Percentiles rank a stretch among this genome's conserved stretches.
phyloP scores from a whole-genome alignment of 1,284 basidiomycete species.

The Abortiporus biennis region DNA sequence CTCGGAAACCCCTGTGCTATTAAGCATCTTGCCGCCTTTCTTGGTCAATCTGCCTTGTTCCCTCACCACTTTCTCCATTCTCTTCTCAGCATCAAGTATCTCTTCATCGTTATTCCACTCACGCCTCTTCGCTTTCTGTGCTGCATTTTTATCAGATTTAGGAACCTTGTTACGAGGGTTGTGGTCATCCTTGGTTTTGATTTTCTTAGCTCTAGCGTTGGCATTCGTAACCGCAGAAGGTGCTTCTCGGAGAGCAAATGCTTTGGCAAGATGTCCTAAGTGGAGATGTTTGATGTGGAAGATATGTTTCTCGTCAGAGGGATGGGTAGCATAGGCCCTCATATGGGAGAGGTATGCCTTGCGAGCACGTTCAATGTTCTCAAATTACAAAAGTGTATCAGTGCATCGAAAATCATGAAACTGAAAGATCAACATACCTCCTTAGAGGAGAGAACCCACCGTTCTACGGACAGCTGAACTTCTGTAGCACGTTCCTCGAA shows the following conservation, averaged over 20 bases:
- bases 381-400: slow-evolving; percentile 2
- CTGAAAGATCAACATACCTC: slow-evolving; percentile 43
- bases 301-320: slow-evolving; percentile 89
- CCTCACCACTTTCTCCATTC: slow-evolving; percentile 87
- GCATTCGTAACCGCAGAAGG: slow-evolving; percentile 58
- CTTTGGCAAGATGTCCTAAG: slow-evolving; percentile 94
- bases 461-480: slow-evolving; percentile 91
- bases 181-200: slow-evolving; percentile 12
- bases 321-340: slow-evolving; percentile 97
- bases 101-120: slow-evolving; percentile 38
- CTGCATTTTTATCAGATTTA: slow-evolving; percentile 15
- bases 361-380: slow-evolving; percentile 78
- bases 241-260: slow-evolving; percentile 92
- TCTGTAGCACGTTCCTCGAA: slow-evolving; percentile 92
- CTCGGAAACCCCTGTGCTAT: slow-evolving; percentile 69
- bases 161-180: too few species aligned
- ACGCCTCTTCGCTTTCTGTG: slow-evolving; percentile 16
- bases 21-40: slow-evolving; percentile 72
- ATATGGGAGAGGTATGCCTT: slow-evolving; percentile 90
- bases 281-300: slow-evolving; percentile 95
- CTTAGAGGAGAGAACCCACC: slow-evolving; percentile 81
- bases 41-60: slow-evolving; percentile 79
- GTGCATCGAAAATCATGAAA: not conserved
- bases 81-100: slow-evolving; percentile 61
- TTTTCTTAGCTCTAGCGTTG: slow-evolving; percentile 12